Evolutionary conservation across 257 asterid genomes (phyloP).

Genomic region (Mentha longifolia): DNA sequence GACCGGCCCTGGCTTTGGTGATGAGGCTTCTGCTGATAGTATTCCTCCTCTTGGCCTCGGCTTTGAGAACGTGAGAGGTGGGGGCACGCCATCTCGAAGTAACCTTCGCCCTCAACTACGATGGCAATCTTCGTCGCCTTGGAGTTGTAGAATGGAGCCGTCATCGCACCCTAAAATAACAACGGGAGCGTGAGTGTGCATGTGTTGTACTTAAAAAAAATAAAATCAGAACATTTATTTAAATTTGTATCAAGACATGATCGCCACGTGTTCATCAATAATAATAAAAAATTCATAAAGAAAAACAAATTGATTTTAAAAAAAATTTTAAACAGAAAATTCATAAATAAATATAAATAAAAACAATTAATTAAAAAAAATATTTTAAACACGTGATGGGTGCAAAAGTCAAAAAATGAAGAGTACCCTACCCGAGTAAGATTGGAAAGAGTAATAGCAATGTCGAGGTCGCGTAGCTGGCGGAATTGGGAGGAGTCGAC

Average conservation of each 20-base stretch:
- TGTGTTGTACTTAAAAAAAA: too few relatives aligned
- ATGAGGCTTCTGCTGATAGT: not conserved
- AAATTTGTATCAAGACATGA: too few relatives aligned
- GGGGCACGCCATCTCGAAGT: constrained; percentile 77
- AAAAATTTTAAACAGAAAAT: too few relatives aligned
- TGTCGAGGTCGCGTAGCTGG: constrained; percentile 50
- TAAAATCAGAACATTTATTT: too few relatives aligned
- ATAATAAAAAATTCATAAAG: too few relatives aligned
- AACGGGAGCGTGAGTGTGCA: too few relatives aligned
- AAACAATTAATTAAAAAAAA: too few relatives aligned
- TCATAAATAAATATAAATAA: too few relatives aligned
- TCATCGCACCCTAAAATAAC: constrained; percentile 65
- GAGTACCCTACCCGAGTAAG: constrained; percentile 50
- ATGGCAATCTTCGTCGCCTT: constrained; percentile 47
- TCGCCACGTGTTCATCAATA: too few relatives aligned
- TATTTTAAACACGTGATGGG: too few relatives aligned
- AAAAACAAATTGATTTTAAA: too few relatives aligned
- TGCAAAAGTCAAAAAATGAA: too few relatives aligned
- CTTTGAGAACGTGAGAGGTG: constrained; percentile 39
- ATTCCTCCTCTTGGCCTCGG: not conserved
- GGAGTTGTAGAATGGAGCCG: constrained; percentile 54
- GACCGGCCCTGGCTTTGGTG: constrained; percentile 4
- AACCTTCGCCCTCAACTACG: constrained; percentile 64
- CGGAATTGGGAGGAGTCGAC: constrained; percentile 41
- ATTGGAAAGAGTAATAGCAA: constrained; percentile 53